Base-by-base conservation (phyloP, 2,329 filamentous ascomycete genomes). In the Aaosphaeria arxii region DNA sequence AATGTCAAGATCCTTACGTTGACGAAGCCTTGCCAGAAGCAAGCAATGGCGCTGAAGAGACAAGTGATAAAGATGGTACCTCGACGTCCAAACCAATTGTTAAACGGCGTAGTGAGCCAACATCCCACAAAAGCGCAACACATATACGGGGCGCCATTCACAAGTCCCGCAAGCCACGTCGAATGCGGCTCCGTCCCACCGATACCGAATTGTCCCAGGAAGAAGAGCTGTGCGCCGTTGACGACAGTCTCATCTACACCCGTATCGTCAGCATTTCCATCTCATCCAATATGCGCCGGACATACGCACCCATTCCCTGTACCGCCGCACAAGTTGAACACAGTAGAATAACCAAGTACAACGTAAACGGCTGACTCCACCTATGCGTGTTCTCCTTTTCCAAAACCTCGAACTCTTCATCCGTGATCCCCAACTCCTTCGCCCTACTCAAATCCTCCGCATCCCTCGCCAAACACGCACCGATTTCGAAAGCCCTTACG, bases 11-110 rank as follows among this genome's bases (percentile, higher is more conserved):
- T 24, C 17, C 52, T 46, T 36, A 54, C 54, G 52, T 87, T 81
- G 46, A 84, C 82, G 54, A 89, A 87, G 0, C 81, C 78, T 60
- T 81, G 76, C 80, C 80, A 82, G 55, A 83, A 78, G 53, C 78
- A 79, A 11, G 81, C 74, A 2, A 76, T 48, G 11, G 78, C 76
- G 0, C 85, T 87, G 63, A 91, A 85, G 52, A 87, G 80, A 41
- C 86, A 88, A 5, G 88, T 84, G 48, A 89, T 72, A 69, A 90
- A 91, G 53, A 92, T 91, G 13, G 85, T 88, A 9, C 87, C 86
- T 2, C 86, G 78, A 43, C 87, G 82, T 9, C 87, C 88, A 52
- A 89, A 85, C 51, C 63, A 73, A 47, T 83, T 80, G 69, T 90
- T 90, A 67, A 89, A 78, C 1, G 87, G 87, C 35, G 85, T 82